phyloP scores from a whole-genome alignment of 306 rosid species.

The Castanospermum australe region DNA sequence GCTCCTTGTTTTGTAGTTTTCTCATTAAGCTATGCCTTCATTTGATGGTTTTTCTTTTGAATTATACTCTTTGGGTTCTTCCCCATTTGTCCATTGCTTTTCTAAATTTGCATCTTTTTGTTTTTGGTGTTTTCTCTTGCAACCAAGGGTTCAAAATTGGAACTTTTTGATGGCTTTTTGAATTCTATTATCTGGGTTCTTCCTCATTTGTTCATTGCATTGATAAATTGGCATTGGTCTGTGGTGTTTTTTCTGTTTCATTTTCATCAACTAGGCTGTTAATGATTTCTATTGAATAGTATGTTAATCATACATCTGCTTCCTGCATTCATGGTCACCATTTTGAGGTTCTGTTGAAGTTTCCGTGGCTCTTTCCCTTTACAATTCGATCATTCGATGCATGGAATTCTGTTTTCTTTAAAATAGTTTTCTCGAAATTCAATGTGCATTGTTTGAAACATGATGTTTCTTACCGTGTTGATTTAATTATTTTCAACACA shows the following conservation, averaged over 20 bases:
- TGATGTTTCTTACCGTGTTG: not conserved
- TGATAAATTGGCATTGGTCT: not conserved
- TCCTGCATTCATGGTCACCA: conserved; percentile 1
- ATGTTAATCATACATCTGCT: conserved; percentile 5
- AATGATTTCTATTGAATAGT: not conserved
- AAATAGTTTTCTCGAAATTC: not conserved
- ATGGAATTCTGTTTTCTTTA: not conserved
- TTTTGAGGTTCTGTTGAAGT: not conserved
- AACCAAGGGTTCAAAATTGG: conserved; percentile 1
- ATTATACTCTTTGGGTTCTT: conserved; percentile 13
- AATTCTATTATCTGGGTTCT: conserved; percentile 19
- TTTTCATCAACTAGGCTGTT: conserved; percentile 3
- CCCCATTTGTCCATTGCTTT: conserved; percentile 18
- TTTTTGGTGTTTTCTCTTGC: not conserved
- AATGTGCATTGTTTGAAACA: not conserved
- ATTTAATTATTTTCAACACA: not conserved
- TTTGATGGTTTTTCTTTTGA: not conserved
- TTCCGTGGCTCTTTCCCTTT: not conserved
- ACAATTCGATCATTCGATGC: conserved; percentile 26
- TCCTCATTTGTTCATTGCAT: conserved; percentile 27
- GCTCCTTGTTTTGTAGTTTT: not conserved
- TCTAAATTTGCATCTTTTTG: not conserved
- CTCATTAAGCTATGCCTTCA: not conserved
- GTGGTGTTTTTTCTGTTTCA: not conserved
- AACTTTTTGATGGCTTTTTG: not conserved